These are phyloP conservation scores for Coelastrella sp. DNA, from an alignment of 139 green algal species.

Conservation along the genomic window DNA sequence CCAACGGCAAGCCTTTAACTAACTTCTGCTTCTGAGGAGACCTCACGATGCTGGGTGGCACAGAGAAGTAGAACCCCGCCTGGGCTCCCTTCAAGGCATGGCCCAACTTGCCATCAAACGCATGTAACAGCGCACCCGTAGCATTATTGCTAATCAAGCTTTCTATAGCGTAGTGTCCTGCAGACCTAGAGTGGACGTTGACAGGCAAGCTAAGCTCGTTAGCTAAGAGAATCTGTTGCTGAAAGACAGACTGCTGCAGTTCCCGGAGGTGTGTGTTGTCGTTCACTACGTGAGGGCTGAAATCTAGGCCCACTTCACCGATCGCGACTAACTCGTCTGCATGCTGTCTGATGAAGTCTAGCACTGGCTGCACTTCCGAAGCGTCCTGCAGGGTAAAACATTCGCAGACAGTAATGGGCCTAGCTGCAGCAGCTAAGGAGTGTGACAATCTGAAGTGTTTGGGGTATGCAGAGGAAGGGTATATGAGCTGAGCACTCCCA, in stretches of 20 bases:
- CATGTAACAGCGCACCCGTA: slow-evolving; percentile 16
- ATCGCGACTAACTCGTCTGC: slow-evolving; percentile 20
- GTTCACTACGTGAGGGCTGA: slow-evolving; percentile 24
- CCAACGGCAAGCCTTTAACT: slow-evolving; percentile 30
- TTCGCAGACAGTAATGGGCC: neutral
- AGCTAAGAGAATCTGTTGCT: slow-evolving; percentile 28
- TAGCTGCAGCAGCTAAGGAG: too few species aligned
- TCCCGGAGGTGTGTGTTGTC: slow-evolving; percentile 9
- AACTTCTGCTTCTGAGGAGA: slow-evolving; percentile 44
- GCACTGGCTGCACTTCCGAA: slow-evolving; percentile 8
- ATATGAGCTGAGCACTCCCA: too few species aligned
- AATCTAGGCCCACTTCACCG: slow-evolving; percentile 38
- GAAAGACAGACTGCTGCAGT: slow-evolving; percentile 25
- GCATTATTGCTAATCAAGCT: neutral
- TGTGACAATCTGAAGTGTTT: too few species aligned
- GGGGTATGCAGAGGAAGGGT: too few species aligned
- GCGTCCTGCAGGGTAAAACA: neutral
- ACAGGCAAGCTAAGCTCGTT: slow-evolving; percentile 24
- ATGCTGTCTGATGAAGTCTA: slow-evolving; percentile 24
- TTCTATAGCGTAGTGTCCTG: slow-evolving; percentile 38
- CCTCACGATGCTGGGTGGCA: slow-evolving; percentile 38
- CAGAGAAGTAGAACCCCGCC: slow-evolving; percentile 32
- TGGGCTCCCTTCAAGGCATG: slow-evolving; percentile 22
- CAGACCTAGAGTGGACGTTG: slow-evolving; percentile 36
- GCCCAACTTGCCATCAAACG: slow-evolving; percentile 42